Percentiles rank a stretch among this genome's conserved stretches.
Evolutionary conservation across 2,329 filamentous ascomycete species (phyloP).

Genomic region (Colletotrichum lini): DNA sequence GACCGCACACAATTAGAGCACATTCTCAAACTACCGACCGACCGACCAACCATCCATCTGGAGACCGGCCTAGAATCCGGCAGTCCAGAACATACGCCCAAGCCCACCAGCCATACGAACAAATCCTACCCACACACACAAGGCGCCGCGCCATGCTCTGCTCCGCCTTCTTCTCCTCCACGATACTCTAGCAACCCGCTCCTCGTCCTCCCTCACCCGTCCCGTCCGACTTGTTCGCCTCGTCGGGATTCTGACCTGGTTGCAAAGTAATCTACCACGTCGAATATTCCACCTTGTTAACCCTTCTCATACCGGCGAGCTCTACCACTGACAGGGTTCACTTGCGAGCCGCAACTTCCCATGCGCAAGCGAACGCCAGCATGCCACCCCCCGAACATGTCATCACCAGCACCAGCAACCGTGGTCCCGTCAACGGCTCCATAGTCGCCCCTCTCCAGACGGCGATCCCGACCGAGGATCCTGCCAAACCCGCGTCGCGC

Average conservation of each 20-base stretch:
- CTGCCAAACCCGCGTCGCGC: neutral
- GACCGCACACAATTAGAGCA: constrained; percentile 34
- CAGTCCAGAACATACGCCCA: constrained; percentile 32
- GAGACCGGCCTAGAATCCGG: constrained; percentile 29
- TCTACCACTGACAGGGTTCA: constrained; percentile 9
- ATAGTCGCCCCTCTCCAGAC: constrained; percentile 18
- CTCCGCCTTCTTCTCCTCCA: constrained; percentile 24
- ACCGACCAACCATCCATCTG: constrained; percentile 9
- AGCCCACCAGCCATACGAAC: neutral
- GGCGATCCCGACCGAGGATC: neutral
- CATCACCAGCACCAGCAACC: constrained; percentile 11
- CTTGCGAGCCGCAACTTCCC: constrained; percentile 32
- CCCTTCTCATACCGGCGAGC: neutral
- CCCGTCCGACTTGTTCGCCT: neutral
- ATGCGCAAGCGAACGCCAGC: constrained; percentile 37
- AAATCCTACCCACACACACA: neutral
- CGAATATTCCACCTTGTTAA: neutral
- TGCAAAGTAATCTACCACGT: constrained; percentile 2
- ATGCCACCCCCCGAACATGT: constrained; percentile 38
- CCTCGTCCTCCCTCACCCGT: neutral
- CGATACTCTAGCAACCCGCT: constrained; percentile 35
- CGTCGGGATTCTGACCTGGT: neutral
- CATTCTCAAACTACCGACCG: constrained; percentile 21
- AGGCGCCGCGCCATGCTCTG: constrained; percentile 37
- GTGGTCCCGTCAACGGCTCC: constrained; percentile 21